Evolutionary conservation across 495 filamentous ascomycete genomes (phyloP), one percentile per base, ranked within the genome.

Genomic region (Aspergillus baeticus): DNA sequence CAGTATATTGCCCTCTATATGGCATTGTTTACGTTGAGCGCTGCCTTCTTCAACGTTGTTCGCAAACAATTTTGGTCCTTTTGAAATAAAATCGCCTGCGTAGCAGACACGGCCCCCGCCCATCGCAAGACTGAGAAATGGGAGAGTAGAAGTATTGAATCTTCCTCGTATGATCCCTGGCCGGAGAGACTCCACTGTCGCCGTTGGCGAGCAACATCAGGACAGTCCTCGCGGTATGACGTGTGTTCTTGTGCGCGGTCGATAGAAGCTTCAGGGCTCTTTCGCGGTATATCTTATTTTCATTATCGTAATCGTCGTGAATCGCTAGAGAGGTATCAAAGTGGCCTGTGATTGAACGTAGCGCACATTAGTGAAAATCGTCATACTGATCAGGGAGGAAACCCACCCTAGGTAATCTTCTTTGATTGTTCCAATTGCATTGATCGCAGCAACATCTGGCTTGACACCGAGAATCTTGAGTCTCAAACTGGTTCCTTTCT

Each of bases 381-480:
- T 23, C 6, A 31, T 29, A 2, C 3, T 13, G 15, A 26, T 15
- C 36, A 46, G 22, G 31, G 7, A 2, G 31, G 7, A 2, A 44
- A 67, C 76, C 58, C 59, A 83, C 80, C 80, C 80, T 60, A 83
- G 63, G 55, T 71, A 83, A 65, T 82, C 90, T 71, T 97, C 94
- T 76, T 96, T 96, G 68, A 98, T 96, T 34, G 89, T 98, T 37
- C 91, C 95, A 69, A 98, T 96, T 31, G 93, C 94, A 78, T 87
- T 96, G 82, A 98, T 94, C 62, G 88, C 86, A 22, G 87, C 91
- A 42, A 98, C 89, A 64, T 97, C 94, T 49, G 86, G 90, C 68
- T 96, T 84, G 13, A 92, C 87, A 61, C 95, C 95, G 47, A 96
- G 87, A 45, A 98, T 86, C 73, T 96, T 96, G 55, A 97, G 84